Conservation (phyloP, 2,329 filamentous ascomycete species). For the Beauveria sp. region DNA sequence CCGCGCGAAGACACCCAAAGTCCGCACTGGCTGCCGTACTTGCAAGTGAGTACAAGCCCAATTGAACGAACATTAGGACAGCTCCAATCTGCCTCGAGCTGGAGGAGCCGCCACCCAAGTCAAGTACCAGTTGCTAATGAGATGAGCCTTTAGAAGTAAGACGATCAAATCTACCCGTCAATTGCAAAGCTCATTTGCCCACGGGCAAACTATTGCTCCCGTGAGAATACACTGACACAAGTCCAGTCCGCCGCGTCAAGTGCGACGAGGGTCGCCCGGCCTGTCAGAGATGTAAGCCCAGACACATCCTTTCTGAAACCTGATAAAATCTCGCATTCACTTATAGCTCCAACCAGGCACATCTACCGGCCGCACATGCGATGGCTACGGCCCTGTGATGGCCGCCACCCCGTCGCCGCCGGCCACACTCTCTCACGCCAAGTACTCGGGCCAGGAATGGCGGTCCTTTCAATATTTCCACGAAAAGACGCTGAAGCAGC, state of each 20-base stretch:
- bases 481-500: conserved; percentile 10
- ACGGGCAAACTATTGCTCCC: neutral
- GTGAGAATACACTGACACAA: neutral
- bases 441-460: conserved; percentile 3
- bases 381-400: conserved; percentile 4
- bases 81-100: neutral
- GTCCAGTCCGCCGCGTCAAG: conserved; percentile 10
- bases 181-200: neutral
- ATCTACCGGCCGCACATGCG: conserved; percentile 11
- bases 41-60: conserved; percentile 10
- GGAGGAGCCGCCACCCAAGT: neutral
- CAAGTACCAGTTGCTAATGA: neutral
- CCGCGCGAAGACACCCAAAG: conserved; percentile 12
- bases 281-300: conserved; percentile 9
- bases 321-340: too few species aligned
- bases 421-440: neutral
- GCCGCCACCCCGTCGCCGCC: neutral
- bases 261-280: conserved; percentile 9
- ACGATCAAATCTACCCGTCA: neutral
- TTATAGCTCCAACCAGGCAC: neutral
- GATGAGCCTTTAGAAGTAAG: neutral
- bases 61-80: too few species aligned
- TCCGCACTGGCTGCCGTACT: conserved; percentile 11
- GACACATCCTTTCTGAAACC: too few species aligned
- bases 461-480: conserved; percentile 12